These are phyloP conservation scores for Diaporthe citriasiana DNA, from an alignment of 2,329 filamentous ascomycete genomes.

Conservation along the genomic window DNA sequence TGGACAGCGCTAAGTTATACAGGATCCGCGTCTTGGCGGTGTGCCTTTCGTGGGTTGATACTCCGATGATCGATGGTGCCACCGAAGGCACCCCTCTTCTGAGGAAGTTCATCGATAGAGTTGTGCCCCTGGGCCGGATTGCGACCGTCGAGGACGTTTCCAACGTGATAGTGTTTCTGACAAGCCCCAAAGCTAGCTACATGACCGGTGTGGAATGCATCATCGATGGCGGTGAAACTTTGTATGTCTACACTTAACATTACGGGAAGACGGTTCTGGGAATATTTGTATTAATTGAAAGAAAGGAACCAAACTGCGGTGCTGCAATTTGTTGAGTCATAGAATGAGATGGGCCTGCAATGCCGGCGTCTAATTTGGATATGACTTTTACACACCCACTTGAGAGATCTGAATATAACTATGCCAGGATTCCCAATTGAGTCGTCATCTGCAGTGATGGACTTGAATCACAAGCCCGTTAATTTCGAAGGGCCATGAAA, in stretches of 20 bases:
- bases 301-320: neutral
- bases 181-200: neutral
- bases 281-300: neutral
- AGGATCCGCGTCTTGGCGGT: neutral
- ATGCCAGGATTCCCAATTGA: too few species aligned
- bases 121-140: neutral
- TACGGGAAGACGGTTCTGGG: too few species aligned
- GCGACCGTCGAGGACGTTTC: neutral
- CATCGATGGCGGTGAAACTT: neutral
- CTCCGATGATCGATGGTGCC: neutral
- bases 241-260: neutral
- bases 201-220: neutral
- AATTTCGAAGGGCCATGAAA: too few species aligned
- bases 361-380: too few species aligned
- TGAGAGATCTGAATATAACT: too few species aligned
- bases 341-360: too few species aligned
- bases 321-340: too few species aligned
- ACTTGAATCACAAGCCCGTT: too few species aligned
- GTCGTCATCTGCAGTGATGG: too few species aligned
- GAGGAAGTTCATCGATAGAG: neutral
- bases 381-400: too few species aligned
- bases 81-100: neutral
- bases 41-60: neutral
- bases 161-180: neutral
- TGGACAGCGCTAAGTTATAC: neutral